phyloP scores from a whole-genome alignment of 2,329 filamentous ascomycete species.

The Nakataea oryzae region DNA sequence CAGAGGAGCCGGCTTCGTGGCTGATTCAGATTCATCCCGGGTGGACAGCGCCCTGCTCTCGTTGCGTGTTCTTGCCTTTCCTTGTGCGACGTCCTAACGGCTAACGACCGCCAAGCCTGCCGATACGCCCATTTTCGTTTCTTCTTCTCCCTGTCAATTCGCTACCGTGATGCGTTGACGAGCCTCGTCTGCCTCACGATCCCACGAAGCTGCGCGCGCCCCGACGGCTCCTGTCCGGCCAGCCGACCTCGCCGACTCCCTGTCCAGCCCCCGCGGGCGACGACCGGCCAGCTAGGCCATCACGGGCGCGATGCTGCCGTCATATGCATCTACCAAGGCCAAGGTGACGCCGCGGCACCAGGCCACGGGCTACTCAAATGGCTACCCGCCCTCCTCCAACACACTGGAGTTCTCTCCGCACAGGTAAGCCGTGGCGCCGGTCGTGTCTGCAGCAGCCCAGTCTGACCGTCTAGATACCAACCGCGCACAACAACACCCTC shows the following conservation, averaged over 20 bases:
- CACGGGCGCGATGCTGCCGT: conserved; percentile 41
- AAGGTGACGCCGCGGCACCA: conserved; percentile 83
- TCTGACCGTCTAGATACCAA: conserved; percentile 56
- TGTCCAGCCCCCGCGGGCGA: neutral
- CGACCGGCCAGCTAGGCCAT: neutral
- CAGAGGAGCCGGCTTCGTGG: neutral
- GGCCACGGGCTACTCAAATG: conserved; percentile 66
- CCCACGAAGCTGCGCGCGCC: neutral
- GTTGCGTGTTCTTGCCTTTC: neutral
- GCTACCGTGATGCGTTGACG: conserved; percentile 12
- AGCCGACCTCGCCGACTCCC: neutral
- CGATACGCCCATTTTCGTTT: neutral
- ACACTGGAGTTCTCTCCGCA: conserved; percentile 85
- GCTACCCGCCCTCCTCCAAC: conserved; percentile 59
- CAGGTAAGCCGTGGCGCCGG: conserved; percentile 45
- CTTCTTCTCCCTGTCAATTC: neutral
- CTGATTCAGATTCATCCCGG: neutral
- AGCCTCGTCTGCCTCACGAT: neutral
- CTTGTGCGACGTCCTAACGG: neutral
- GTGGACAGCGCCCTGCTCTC: neutral
- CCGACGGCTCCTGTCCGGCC: neutral
- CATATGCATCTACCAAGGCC: conserved; percentile 42
- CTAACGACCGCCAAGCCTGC: neutral
- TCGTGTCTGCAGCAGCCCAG: conserved; percentile 5
- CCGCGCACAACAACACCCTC: conserved; percentile 66